Conservation (phyloP, 2,329 filamentous ascomycete genomes). For the Cladophialophora immunda region DNA sequence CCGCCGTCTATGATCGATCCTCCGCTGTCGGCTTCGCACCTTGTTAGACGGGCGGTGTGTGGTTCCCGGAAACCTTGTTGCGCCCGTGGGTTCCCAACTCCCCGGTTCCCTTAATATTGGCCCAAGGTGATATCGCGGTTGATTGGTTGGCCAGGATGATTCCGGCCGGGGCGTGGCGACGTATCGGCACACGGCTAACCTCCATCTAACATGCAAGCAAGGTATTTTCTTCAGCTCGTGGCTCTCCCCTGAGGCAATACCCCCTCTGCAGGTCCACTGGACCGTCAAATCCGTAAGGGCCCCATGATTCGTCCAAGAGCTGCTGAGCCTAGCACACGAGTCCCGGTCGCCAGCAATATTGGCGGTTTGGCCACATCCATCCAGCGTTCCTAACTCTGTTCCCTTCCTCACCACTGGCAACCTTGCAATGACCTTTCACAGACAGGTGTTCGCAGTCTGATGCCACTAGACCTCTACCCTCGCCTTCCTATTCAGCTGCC, state of each 20-base stretch:
- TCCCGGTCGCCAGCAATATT: slow-evolving; percentile 14
- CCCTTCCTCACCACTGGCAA: slow-evolving; percentile 17
- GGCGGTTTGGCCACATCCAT: slow-evolving; percentile 35
- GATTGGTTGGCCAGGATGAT: slow-evolving; percentile 27
- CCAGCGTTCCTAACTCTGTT: slow-evolving; percentile 19
- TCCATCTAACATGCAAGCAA: slow-evolving; percentile 24
- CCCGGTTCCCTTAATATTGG: slow-evolving; percentile 32
- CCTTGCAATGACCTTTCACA: slow-evolving; percentile 17
- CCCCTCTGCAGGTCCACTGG: slow-evolving; percentile 20
- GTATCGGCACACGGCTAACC: slow-evolving; percentile 25
- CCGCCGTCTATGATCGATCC: slow-evolving; percentile 1
- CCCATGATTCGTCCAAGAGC: slow-evolving; percentile 17
- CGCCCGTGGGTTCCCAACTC: slow-evolving; percentile 26
- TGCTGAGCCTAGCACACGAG: slow-evolving; percentile 18
- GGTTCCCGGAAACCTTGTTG: slow-evolving; percentile 15
- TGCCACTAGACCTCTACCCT: slow-evolving; percentile 18
- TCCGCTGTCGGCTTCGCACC: slow-evolving; percentile 10
- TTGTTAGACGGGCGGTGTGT: slow-evolving; percentile 15
- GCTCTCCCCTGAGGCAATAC: slow-evolving; percentile 25
- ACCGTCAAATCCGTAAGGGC: slow-evolving; percentile 19
- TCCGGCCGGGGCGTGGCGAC: slow-evolving; percentile 30
- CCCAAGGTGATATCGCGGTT: slow-evolving; percentile 25
- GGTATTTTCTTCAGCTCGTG: slow-evolving; percentile 35
- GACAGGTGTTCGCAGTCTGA: slow-evolving; percentile 24
- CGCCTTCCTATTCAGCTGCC: slow-evolving; percentile 11